Conservation (phyloP, 192 early-diverging fungal genomes). For the Backusella westeae region DNA sequence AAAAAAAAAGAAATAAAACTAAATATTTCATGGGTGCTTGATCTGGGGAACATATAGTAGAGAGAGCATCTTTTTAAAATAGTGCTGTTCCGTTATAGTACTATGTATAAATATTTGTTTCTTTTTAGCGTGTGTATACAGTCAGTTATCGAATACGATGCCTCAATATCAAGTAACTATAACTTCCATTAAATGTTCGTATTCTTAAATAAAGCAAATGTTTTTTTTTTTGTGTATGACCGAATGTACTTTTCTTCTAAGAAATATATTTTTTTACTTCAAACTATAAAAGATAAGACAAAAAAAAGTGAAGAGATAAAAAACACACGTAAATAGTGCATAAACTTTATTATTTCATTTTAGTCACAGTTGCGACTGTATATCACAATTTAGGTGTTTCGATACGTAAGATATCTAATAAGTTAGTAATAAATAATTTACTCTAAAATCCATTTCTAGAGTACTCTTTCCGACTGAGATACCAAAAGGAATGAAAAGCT, state of each 20-base stretch:
- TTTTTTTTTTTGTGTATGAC: not conserved
- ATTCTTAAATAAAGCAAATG: not conserved
- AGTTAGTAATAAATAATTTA: not conserved
- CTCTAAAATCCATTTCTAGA: not conserved
- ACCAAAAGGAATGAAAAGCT: not conserved
- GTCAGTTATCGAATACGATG: not conserved
- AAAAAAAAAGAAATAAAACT: not conserved
- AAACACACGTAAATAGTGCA: not conserved
- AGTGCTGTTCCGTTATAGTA: not conserved
- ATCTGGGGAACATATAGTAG: not conserved
- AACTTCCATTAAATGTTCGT: not conserved
- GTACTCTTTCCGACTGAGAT: not conserved
- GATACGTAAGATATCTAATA: not conserved
- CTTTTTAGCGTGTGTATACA: not conserved
- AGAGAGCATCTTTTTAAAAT: not conserved
- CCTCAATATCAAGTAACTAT: not conserved
- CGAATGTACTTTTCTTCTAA: not conserved
- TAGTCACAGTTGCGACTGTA: not conserved
- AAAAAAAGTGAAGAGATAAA: not conserved
- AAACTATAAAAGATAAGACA: not conserved
- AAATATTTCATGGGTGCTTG: slow-evolving; percentile 3
- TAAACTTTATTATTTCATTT: not conserved
- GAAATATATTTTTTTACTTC: not conserved
- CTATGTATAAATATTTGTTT: not conserved
- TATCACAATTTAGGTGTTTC: not conserved